These are phyloP conservation scores for Kwoniella bestiolae DNA, from an alignment of 768 basidiomycete species.

Conservation along the genomic window DNA sequence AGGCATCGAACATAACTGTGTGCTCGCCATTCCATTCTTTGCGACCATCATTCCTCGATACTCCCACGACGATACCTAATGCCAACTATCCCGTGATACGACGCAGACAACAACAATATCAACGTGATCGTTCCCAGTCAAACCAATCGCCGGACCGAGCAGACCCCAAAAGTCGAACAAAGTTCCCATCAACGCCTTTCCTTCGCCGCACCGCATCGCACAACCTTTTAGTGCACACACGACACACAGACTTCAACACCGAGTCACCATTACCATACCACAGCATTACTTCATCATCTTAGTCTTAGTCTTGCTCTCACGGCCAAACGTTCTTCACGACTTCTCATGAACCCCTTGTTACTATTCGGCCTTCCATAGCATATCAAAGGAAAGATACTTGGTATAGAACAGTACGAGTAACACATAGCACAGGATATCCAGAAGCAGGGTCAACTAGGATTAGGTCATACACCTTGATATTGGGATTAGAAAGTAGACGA, in stretches of 20 bases:
- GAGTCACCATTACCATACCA: no score
- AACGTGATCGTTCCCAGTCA: not conserved
- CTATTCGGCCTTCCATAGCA: not conserved
- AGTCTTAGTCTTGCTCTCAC: no score
- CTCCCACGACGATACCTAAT: no score
- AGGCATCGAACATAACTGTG: not conserved
- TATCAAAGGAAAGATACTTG: constrained; percentile 2
- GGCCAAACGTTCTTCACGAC: not conserved
- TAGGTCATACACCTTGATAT: not conserved
- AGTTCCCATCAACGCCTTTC: not conserved
- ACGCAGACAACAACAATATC: no score
- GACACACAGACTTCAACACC: not conserved
- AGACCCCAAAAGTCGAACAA: no score
- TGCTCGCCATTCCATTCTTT: not conserved
- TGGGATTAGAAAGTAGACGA: not conserved
- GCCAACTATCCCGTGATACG: no score
- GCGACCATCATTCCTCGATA: not conserved
- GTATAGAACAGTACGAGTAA: not conserved
- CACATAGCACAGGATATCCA: not conserved
- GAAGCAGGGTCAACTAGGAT: not conserved
- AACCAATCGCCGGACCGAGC: not conserved
- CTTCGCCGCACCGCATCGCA: not conserved
- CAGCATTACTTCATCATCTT: no score
- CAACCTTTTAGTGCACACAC: not conserved
- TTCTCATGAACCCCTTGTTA: not conserved